These are phyloP conservation scores for Knoxdaviesia capensis DNA, from an alignment of 2,329 filamentous ascomycete genomes.

Conservation along the genomic window DNA sequence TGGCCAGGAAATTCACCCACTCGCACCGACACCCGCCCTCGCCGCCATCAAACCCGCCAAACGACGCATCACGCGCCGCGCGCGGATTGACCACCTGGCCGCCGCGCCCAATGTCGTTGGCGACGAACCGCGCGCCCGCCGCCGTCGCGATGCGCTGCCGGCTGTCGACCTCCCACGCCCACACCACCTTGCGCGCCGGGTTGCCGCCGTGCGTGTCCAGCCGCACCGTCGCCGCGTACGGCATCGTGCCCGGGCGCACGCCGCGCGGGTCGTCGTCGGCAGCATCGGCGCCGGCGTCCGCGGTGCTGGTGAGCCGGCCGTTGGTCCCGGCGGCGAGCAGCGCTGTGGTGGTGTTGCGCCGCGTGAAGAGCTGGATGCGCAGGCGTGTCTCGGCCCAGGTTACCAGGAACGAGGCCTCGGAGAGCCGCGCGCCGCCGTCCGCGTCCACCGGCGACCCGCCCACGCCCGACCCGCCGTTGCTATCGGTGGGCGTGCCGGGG, in stretches of 20 bases:
- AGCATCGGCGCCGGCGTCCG: conserved; percentile 8
- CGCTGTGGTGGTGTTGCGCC: conserved; percentile 18
- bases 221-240: conserved; percentile 40
- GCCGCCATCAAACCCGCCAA: conserved; percentile 43
- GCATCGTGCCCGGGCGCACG: conserved; percentile 35
- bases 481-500: conserved; percentile 23
- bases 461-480: conserved; percentile 29
- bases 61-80: conserved; percentile 19
- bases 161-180: conserved; percentile 28
- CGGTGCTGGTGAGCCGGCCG: conserved; percentile 4
- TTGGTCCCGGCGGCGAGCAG: conserved; percentile 15
- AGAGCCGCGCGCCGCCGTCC: conserved; percentile 31
- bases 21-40: conserved; percentile 40
- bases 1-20: conserved; percentile 27
- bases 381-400: conserved; percentile 41
- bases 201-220: conserved; percentile 43
- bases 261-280: conserved; percentile 9
- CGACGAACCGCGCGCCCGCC: conserved; percentile 20
- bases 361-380: conserved; percentile 46
- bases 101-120: conserved; percentile 27
- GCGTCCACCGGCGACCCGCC: conserved; percentile 27
- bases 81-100: conserved; percentile 33
- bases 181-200: conserved; percentile 28
- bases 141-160: conserved; percentile 22
- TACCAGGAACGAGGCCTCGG: conserved; percentile 32